Conservation (phyloP, 2,329 filamentous ascomycete genomes). For the Arthroderma sp. region DNA sequence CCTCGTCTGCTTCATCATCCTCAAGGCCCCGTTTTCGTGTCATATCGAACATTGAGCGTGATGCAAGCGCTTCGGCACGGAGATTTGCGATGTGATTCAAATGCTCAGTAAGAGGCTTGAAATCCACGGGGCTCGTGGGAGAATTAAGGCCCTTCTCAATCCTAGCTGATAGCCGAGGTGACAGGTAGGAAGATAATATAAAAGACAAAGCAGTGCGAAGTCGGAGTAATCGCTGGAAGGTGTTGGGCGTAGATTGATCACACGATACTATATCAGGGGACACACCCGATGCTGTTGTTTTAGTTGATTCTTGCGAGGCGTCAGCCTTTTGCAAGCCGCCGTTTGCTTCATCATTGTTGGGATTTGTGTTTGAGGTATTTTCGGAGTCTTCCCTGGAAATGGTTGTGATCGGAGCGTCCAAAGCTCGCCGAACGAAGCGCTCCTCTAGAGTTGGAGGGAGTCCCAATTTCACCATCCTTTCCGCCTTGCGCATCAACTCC, state of each 20-base stretch:
- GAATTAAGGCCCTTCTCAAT: slow-evolving; percentile 28
- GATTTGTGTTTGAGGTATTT: slow-evolving; percentile 15
- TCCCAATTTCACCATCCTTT: slow-evolving; percentile 48
- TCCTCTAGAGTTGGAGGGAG: slow-evolving; percentile 76
- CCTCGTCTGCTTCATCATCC: slow-evolving; percentile 28
- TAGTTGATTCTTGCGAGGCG: slow-evolving; percentile 19
- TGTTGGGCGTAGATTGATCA: not conserved
- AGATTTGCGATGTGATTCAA: slow-evolving; percentile 52
- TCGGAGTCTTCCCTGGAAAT: slow-evolving; percentile 45
- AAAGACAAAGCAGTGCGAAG: slow-evolving; percentile 38
- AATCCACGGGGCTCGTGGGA: slow-evolving; percentile 43
- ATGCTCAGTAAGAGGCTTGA: slow-evolving; percentile 58
- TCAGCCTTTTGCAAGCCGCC: slow-evolving; percentile 21
- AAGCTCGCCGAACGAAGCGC: slow-evolving; percentile 59
- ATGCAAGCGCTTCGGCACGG: slow-evolving; percentile 56
- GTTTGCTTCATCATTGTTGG: slow-evolving; percentile 17
- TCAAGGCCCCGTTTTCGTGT: slow-evolving; percentile 27
- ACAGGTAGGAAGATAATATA: slow-evolving; percentile 38
- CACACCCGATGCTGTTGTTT: slow-evolving; percentile 15
- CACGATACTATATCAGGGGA: not conserved
- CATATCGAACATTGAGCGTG: slow-evolving; percentile 44
- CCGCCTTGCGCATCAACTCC: slow-evolving; percentile 58
- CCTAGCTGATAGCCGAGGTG: slow-evolving; percentile 23
- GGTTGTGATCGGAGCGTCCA: slow-evolving; percentile 64
- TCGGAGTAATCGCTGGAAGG: slow-evolving; percentile 28